phyloP scores from a whole-genome alignment of 768 basidiomycete species.

The Exidia glandulosa region DNA sequence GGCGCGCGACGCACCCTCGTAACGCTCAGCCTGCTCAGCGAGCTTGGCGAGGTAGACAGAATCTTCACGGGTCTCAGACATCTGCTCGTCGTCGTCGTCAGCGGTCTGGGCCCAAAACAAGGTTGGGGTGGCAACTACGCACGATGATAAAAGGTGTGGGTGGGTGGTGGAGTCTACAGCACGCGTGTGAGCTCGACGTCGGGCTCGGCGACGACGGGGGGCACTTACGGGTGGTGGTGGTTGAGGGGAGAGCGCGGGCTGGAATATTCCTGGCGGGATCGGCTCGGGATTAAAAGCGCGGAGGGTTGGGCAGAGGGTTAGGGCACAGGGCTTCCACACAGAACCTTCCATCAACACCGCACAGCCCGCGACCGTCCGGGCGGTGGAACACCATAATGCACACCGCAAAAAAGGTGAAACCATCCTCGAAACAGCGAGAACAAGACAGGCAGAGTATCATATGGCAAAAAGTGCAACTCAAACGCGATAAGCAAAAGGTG shows the following conservation, averaged over 20 bases:
- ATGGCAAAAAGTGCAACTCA: not conserved
- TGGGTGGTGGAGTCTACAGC: not conserved
- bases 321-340: not conserved
- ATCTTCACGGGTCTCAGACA: slow-evolving; percentile 25
- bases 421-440: too few relatives aligned
- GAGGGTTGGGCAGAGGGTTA: not conserved
- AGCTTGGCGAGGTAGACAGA: slow-evolving; percentile 63
- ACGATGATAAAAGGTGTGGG: not conserved
- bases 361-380: too few relatives aligned
- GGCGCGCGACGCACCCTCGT: slow-evolving; percentile 47
- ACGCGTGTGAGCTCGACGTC: not conserved
- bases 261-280: too few relatives aligned
- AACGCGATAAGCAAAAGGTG: not conserved
- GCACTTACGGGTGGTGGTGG: not conserved
- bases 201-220: not conserved
- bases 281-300: not conserved
- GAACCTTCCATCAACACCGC: not conserved
- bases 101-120: not conserved
- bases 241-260: not conserved
- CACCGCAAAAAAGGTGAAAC: too few relatives aligned
- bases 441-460: too few relatives aligned
- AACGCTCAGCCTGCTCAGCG: slow-evolving; percentile 80
- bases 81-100: not conserved
- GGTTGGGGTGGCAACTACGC: not conserved
- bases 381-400: too few relatives aligned